Percentiles rank a stretch among this genome's conserved stretches.
phyloP scores from a whole-genome alignment of 257 asterid species.

The Mitragyna speciosa region DNA sequence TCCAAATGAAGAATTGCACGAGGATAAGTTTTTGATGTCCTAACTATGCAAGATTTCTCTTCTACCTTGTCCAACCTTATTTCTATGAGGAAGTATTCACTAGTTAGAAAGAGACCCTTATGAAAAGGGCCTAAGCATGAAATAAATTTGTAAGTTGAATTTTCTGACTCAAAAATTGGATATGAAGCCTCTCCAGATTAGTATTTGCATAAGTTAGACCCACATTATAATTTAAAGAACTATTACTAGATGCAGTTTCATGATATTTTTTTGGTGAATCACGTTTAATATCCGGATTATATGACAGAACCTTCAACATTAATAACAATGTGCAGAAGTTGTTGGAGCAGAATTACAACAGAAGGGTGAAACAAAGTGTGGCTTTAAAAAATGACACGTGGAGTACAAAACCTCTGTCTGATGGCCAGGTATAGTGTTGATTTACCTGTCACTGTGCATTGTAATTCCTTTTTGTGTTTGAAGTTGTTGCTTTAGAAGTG shows the following conservation, averaged over 20 bases:
- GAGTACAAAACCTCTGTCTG: slow-evolving; percentile 78
- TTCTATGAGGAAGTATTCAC: neutral
- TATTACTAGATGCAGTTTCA: neutral
- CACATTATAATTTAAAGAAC: neutral
- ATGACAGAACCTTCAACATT: slow-evolving; percentile 22
- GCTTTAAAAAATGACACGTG: slow-evolving; percentile 94
- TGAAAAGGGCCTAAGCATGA: neutral
- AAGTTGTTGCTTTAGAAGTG: neutral
- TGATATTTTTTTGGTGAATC: neutral
- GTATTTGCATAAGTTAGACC: neutral
- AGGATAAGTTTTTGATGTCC: neutral
- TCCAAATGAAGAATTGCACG: neutral
- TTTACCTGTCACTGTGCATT: slow-evolving; percentile 3
- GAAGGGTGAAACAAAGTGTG: slow-evolving; percentile 69
- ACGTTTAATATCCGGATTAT: neutral
- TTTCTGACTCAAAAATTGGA: neutral
- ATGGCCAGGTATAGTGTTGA: slow-evolving; percentile 72
- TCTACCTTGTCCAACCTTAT: neutral
- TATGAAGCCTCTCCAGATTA: slow-evolving; percentile 1
- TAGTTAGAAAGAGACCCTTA: neutral
- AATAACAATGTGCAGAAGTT: slow-evolving; percentile 68
- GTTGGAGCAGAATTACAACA: slow-evolving; percentile 71
- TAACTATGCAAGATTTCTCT: neutral
- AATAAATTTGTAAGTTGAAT: neutral
- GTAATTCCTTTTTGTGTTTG: slow-evolving; percentile 2